phyloP scores from a whole-genome alignment of 495 filamentous ascomycete species.

The Aspergillus indologenus region DNA sequence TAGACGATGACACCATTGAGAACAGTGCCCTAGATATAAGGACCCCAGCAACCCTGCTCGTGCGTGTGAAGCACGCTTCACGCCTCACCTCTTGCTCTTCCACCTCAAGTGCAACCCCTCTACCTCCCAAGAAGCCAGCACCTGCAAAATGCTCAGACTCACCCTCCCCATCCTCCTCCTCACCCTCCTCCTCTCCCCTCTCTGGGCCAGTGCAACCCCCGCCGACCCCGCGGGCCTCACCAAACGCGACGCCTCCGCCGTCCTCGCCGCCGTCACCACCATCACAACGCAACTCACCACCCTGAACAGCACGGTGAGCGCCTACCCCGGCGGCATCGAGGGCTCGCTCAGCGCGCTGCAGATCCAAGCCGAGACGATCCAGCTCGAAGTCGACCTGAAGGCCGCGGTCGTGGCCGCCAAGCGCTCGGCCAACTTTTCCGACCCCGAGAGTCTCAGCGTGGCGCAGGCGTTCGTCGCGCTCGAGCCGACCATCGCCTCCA shows the following conservation, averaged over 20 bases:
- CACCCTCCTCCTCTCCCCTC: slow-evolving; percentile 4
- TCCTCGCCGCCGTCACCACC: slow-evolving; percentile 17
- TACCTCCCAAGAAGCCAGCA: no score
- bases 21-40: no score
- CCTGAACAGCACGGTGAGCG: slow-evolving; percentile 23
- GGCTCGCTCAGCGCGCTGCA: slow-evolving; percentile 20
- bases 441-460: slow-evolving; percentile 17
- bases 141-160: neutral
- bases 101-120: no score
- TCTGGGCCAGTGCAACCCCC: neutral
- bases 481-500: slow-evolving; percentile 20
- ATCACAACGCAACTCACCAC: slow-evolving; percentile 16
- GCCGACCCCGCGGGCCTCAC: slow-evolving; percentile 8
- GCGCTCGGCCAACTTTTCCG: slow-evolving; percentile 21
- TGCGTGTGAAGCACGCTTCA: no score
- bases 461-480: slow-evolving; percentile 18
- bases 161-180: neutral
- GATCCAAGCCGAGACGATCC: slow-evolving; percentile 18
- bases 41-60: no score
- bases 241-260: slow-evolving; percentile 21
- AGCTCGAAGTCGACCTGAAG: slow-evolving; percentile 12
- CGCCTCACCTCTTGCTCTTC: no score
- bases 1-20: no score
- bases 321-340: slow-evolving; percentile 20
- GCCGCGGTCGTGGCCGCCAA: slow-evolving; percentile 16